phyloP scores from a whole-genome alignment of 2,329 filamentous ascomycete species.

The Colletotrichum ledebouriae region DNA sequence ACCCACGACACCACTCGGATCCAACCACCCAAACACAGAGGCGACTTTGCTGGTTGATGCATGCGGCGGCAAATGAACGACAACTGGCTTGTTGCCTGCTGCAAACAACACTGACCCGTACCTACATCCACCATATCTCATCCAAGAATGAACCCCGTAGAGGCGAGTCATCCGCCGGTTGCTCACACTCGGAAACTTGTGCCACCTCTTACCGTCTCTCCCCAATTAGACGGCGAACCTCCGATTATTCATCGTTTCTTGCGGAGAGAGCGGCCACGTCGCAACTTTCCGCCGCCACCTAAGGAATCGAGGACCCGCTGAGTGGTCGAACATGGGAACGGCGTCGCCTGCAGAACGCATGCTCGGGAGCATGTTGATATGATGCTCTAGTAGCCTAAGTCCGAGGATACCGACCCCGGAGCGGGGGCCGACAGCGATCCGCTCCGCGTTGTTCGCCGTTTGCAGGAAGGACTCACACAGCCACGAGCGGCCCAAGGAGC shows the following conservation, averaged over 20 bases:
- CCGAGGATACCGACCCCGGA: slow-evolving; percentile 47
- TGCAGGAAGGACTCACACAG: slow-evolving; percentile 35
- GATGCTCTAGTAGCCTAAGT: slow-evolving; percentile 48
- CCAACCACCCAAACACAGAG: slow-evolving; percentile 1
- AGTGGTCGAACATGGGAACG: slow-evolving; percentile 46
- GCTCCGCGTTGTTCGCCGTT: slow-evolving; percentile 47
- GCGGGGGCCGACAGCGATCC: slow-evolving; percentile 47
- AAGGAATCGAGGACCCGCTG: slow-evolving; percentile 39
- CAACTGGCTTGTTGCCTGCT: slow-evolving; percentile 25
- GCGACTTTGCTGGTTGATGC: slow-evolving; percentile 23
- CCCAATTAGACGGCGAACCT: slow-evolving; percentile 28
- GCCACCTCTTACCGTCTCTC: not conserved
- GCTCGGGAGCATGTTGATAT: slow-evolving; percentile 48
- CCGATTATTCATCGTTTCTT: slow-evolving; percentile 42
- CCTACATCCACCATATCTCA: slow-evolving; percentile 8
- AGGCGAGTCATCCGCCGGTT: slow-evolving; percentile 29
- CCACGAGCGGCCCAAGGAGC: slow-evolving; percentile 17
- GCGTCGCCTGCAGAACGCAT: slow-evolving; percentile 47
- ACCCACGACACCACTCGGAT: not conserved
- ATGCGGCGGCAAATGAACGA: slow-evolving; percentile 37
- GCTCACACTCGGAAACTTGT: slow-evolving; percentile 9
- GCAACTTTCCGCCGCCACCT: slow-evolving; percentile 49
- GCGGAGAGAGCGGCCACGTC: slow-evolving; percentile 51
- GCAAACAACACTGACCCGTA: slow-evolving; percentile 19
- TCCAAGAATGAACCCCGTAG: slow-evolving; percentile 10